These are phyloP conservation scores for Neurospora sp. DNA, from an alignment of 2,329 filamentous ascomycete species.

Conservation along the genomic window DNA sequence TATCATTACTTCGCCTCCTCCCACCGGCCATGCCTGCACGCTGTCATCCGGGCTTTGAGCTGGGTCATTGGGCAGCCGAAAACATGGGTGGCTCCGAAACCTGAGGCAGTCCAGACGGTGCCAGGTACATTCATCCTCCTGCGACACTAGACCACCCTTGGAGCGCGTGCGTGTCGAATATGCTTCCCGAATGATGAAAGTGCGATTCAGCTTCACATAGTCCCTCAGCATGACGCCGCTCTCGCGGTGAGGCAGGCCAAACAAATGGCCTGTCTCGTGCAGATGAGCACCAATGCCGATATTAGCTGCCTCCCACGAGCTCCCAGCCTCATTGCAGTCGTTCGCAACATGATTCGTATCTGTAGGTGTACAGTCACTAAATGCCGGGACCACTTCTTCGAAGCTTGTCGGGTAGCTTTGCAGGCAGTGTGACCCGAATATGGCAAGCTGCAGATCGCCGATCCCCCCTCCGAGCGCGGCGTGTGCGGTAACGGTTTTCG, in stretches of 20 bases:
- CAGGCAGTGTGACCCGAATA: constrained; percentile 86
- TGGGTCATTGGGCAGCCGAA: constrained; percentile 70
- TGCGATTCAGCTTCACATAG: constrained; percentile 74
- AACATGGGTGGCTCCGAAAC: constrained; percentile 84
- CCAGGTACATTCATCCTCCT: constrained; percentile 81
- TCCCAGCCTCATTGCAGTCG: constrained; percentile 77
- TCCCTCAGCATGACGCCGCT: constrained; percentile 87
- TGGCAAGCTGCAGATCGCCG: constrained; percentile 68
- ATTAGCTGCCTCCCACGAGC: constrained; percentile 91
- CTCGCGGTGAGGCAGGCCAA: constrained; percentile 84
- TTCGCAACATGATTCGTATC: constrained; percentile 74
- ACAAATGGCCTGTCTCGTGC: constrained; percentile 81
- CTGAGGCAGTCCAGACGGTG: constrained; percentile 81
- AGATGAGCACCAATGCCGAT: constrained; percentile 89
- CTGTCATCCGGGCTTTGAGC: constrained; percentile 57
- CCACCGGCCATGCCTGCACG: constrained; percentile 78
- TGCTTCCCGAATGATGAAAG: constrained; percentile 70
- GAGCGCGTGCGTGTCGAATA: constrained; percentile 81
- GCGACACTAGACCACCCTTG: constrained; percentile 64
- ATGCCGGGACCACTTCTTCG: constrained; percentile 82
- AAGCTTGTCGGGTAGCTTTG: constrained; percentile 84
- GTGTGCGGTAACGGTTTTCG: constrained; percentile 65
- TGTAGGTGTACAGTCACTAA: constrained; percentile 82
- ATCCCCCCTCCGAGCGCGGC: constrained; percentile 69
- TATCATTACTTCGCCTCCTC: constrained; percentile 63